A percentile compares a stretch with the other conserved stretches of the same genome.
phyloP scores from a whole-genome alignment of 345 rosid species.

The Dipteronia sinensis region DNA sequence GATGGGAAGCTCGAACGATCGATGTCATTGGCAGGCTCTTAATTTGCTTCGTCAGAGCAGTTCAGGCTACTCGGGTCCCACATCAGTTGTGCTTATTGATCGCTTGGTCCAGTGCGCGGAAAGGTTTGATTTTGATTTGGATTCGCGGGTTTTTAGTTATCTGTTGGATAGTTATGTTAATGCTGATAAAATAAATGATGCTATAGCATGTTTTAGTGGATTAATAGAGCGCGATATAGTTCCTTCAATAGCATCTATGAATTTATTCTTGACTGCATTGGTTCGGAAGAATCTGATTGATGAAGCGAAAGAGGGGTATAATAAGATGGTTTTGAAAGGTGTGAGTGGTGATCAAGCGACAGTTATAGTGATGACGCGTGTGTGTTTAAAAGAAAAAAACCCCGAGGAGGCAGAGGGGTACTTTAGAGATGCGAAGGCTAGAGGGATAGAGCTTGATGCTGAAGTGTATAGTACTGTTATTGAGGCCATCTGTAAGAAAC shows the following conservation, averaged over 20 bases:
- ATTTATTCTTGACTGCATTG: conserved; percentile 45
- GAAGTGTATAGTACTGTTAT: conserved; percentile 43
- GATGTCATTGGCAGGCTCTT: conserved; percentile 34
- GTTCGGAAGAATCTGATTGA: conserved; percentile 43
- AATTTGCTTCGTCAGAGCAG: conserved; percentile 42
- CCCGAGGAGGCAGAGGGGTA: conserved; percentile 48
- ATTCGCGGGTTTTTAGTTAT: conserved; percentile 51
- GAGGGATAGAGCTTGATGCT: conserved; percentile 55
- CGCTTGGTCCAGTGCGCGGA: conserved; percentile 42
- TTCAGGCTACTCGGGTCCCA: conserved; percentile 39
- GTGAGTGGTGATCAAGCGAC: conserved; percentile 50
- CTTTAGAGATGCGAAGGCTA: conserved; percentile 45
- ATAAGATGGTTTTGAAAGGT: conserved; percentile 50
- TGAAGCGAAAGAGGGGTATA: conserved; percentile 47
- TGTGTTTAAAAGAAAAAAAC: conserved; percentile 53
- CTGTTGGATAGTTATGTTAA: conserved; percentile 59
- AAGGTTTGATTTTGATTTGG: conserved; percentile 43
- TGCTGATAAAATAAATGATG: conserved; percentile 40
- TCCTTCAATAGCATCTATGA: conserved; percentile 38
- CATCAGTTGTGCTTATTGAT: conserved; percentile 39
- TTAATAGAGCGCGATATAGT: conserved; percentile 47
- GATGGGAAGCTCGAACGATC: conserved; percentile 23
- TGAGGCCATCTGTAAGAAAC: conserved; percentile 48
- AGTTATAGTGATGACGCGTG: conserved; percentile 45
- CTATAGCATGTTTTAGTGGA: conserved; percentile 42